Percentiles rank a stretch among this genome's conserved stretches.
phyloP scores from a whole-genome alignment of 176 grass and related monocot genomes.

The Dactylis glomerata region DNA sequence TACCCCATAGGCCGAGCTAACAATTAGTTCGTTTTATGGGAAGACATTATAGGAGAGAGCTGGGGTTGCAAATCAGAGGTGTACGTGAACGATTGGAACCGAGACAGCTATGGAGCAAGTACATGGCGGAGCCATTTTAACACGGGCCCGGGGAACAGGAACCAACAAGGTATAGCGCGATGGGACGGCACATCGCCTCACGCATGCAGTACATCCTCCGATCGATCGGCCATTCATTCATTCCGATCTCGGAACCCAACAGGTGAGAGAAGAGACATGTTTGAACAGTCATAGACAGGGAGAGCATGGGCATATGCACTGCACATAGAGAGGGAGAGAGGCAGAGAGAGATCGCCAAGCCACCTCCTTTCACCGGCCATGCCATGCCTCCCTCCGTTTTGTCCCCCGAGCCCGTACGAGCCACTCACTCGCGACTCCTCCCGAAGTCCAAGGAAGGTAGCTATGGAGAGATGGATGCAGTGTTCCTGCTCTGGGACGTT shows the following conservation, averaged over 20 bases:
- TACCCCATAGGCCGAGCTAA: too few relatives aligned
- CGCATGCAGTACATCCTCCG: background rate
- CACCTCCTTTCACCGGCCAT: background rate
- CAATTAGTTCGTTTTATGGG: too few relatives aligned
- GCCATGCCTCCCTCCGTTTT: constrained; percentile 22
- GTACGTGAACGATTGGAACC: background rate
- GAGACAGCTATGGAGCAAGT: background rate
- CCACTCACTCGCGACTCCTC: background rate
- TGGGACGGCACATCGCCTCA: constrained; percentile 11
- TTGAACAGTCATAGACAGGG: background rate
- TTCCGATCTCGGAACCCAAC: background rate
- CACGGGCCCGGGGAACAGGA: background rate
- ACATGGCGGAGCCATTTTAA: background rate
- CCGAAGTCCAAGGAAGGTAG: background rate
- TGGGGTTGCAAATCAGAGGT: too few relatives aligned
- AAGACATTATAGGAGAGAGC: too few relatives aligned
- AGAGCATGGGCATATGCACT: background rate
- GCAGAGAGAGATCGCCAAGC: background rate
- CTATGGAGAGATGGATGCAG: background rate
- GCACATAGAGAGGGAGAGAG: background rate
- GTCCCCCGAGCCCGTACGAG: background rate
- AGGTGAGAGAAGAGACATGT: background rate
- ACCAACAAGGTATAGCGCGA: background rate
- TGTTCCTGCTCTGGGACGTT: constrained; percentile 6
- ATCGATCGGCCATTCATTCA: background rate